These are phyloP conservation scores for Citrullus mucosospermus DNA, from an alignment of 306 rosid species.

Conservation along the genomic window DNA sequence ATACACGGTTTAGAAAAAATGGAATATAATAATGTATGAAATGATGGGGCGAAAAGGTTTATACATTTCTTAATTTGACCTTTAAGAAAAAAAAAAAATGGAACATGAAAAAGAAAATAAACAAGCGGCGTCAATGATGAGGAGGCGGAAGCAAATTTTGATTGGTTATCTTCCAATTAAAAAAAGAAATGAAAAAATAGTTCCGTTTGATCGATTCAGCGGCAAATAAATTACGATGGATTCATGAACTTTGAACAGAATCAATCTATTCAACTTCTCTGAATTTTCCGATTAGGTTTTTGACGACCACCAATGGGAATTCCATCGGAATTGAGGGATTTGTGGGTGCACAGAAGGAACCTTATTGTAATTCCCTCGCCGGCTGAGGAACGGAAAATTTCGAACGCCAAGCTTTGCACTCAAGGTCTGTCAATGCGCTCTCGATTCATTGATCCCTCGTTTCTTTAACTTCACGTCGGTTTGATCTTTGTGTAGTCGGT, in stretches of 20 bases:
- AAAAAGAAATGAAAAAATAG: background rate
- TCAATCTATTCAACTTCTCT: background rate
- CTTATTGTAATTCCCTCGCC: conserved; percentile 53
- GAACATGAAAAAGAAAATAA: background rate
- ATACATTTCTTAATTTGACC: background rate
- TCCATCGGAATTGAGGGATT: conserved; percentile 55
- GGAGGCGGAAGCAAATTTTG: background rate
- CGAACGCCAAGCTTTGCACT: conserved; percentile 42
- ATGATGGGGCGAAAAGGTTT: no score
- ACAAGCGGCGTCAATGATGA: background rate
- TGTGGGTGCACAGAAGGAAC: conserved; percentile 25
- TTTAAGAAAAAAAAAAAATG: no score
- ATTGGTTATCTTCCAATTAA: background rate
- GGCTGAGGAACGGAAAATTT: conserved; percentile 39
- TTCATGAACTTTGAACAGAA: background rate
- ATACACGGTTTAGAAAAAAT: no score
- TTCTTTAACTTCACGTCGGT: background rate
- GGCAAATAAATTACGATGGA: background rate
- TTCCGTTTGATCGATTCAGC: background rate
- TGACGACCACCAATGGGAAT: conserved; percentile 33
- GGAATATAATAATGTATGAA: no score
- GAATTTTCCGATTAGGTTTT: background rate
- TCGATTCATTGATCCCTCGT: background rate
- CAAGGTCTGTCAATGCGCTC: conserved; percentile 15
- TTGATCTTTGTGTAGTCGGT: background rate